Evolutionary conservation across 192 early-diverging fungal genomes (phyloP), one percentile per base, ranked within the genome.

Genomic region (Backusella tuberculispora): DNA sequence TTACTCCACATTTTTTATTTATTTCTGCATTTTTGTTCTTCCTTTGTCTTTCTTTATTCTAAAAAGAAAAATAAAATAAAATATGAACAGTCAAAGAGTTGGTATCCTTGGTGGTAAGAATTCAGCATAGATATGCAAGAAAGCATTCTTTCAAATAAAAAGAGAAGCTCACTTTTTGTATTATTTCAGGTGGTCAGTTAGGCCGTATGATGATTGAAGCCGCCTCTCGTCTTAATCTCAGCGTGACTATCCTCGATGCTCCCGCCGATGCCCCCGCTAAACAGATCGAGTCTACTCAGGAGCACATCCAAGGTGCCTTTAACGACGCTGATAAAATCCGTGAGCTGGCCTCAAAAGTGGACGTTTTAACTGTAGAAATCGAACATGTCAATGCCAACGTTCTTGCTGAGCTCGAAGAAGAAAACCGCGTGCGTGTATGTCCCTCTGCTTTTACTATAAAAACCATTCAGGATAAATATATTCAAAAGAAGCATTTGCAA

Each of bases 171-270:
- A 37, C 64, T 24, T 6, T 76, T 90, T 29, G 84, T 88, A 37
- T 81, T 43, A 24, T 15, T 65, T 88, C 90, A 66, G 95, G 97
- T 45, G 98, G 98, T n/a, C 98, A 99, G 84, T 92, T 99, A 29
- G 98, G 98, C 9, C 90, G 98, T 80, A 99, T 99, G 98, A 85
- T 97, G 77, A 87, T 94, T 45, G 98, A 99, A 81, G 95, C 97
- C 13, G 98, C 96, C 3, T 93, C 92, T 77, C 90, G 97, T 13
- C 89, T 99, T 75, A 95, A 95, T 81, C 79, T 99, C 50, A 78
- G 86, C 8, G 91, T 98, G 65, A 85, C 85, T 24, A 90, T 98
- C 71, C 92, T 99, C 44, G 98, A 99, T 80, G 84, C 83, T 46
- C 88, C 86, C 15, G 71, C 70, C 19, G 87, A 92, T 77, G 87